Conservation (phyloP, 208 protist species). For the Vickermania spadyakhi region DNA sequence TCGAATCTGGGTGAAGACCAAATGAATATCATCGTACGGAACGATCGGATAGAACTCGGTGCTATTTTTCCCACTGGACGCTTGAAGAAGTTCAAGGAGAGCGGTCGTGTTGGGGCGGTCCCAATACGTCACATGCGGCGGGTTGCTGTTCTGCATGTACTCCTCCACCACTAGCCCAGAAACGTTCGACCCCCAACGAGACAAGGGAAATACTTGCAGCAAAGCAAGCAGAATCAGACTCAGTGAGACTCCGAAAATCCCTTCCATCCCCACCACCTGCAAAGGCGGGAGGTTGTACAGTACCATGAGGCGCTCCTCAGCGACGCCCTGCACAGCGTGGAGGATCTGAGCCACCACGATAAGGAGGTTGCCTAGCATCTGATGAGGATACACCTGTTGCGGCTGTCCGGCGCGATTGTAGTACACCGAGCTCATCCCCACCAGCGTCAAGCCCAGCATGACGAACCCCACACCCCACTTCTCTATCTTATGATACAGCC, state of each 20-base stretch:
- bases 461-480: constrained; percentile 52
- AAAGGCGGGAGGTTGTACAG: constrained; percentile 64
- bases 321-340: constrained; percentile 84
- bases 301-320: constrained; percentile 74
- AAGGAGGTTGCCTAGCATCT: constrained; percentile 64
- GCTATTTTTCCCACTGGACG: not conserved
- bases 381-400: constrained; percentile 4
- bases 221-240: constrained; percentile 53
- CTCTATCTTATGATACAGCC: constrained; percentile 57
- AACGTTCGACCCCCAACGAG: constrained; percentile 33
- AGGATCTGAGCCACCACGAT: constrained; percentile 82
- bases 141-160: not conserved
- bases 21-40: constrained; percentile 54
- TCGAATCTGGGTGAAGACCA: constrained; percentile 50
- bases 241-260: constrained; percentile 77
- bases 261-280: constrained; percentile 88
- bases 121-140: not conserved
- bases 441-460: constrained; percentile 40
- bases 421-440: constrained; percentile 46
- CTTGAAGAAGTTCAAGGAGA: not conserved
- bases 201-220: constrained; percentile 54
- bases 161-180: not conserved
- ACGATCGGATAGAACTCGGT: constrained; percentile 9
- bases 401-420: not conserved
- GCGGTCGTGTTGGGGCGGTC: not conserved